phyloP scores from a whole-genome alignment of 2,329 filamentous ascomycete genomes.

The Tolypocladium ovalisporum region DNA sequence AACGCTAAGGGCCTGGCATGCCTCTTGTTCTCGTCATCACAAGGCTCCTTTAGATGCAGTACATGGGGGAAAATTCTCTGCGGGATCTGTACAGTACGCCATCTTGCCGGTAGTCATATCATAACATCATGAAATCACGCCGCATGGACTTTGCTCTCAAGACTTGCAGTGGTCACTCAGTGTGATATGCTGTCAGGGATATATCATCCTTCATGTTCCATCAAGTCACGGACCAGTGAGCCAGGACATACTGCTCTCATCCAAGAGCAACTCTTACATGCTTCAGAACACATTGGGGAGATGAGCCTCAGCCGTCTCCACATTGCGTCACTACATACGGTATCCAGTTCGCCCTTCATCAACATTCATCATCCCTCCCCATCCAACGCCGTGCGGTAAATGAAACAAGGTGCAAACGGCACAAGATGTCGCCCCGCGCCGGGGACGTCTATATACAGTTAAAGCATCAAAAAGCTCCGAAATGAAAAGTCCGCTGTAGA shows the following conservation, averaged over 20 bases:
- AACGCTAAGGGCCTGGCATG: not conserved
- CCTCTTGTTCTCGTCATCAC: not conserved
- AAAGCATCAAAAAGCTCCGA: not conserved
- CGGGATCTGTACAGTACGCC: not conserved
- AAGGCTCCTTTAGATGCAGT: not conserved
- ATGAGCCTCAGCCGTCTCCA: not conserved
- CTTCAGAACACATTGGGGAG: not conserved
- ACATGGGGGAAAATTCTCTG: not conserved
- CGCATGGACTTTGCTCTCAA: not conserved
- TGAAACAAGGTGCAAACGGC: not conserved
- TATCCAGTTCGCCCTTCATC: not conserved
- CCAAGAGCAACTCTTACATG: not conserved
- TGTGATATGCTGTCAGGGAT: not conserved
- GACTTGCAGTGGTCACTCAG: too few relatives aligned
- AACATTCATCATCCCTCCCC: not conserved
- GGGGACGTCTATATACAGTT: not conserved
- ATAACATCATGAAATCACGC: not conserved
- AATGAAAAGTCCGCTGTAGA: not conserved
- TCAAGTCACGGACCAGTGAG: not conserved
- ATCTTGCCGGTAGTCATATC: not conserved
- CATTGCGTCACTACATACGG: not conserved
- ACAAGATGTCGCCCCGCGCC: not conserved
- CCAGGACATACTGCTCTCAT: not conserved
- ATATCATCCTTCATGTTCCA: not conserved
- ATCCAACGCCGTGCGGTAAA: conserved; percentile 1